Conservation (phyloP, 2,329 filamentous ascomycete genomes). For the Cadophora sp. region DNA sequence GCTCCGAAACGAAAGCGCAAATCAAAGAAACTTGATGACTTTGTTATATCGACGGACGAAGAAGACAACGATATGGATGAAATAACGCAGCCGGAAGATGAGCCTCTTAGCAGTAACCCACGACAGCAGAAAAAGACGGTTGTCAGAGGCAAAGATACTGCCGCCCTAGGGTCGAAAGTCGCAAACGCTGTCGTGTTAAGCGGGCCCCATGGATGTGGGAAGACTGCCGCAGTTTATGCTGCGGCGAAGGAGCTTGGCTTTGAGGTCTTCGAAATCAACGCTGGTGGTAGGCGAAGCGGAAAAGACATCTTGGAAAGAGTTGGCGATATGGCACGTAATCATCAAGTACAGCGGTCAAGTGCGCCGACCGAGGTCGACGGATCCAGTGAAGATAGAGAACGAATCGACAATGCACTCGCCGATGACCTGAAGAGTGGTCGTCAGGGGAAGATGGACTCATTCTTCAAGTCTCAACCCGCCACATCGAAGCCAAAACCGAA, state of each 20-base stretch:
- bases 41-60: slow-evolving; percentile 80
- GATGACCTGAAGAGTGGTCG: slow-evolving; percentile 70
- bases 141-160: slow-evolving; percentile 45
- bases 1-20: slow-evolving; percentile 69
- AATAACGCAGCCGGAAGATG: slow-evolving; percentile 65
- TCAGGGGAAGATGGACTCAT: slow-evolving; percentile 80
- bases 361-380: slow-evolving; percentile 43
- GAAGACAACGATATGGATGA: slow-evolving; percentile 75
- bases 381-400: slow-evolving; percentile 45
- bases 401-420: slow-evolving; percentile 52
- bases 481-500: slow-evolving; percentile 34
- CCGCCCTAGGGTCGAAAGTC: slow-evolving; percentile 49
- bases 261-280: slow-evolving; percentile 93
- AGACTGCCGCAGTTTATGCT: slow-evolving; percentile 91
- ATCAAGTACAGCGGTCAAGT: slow-evolving; percentile 73
- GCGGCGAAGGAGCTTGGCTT: slow-evolving; percentile 91
- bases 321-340: slow-evolving; percentile 96
- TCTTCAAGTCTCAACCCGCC: slow-evolving; percentile 69
- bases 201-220: slow-evolving; percentile 88
- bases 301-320: slow-evolving; percentile 91
- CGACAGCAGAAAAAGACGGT: slow-evolving; percentile 59
- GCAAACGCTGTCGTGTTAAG: slow-evolving; percentile 86
- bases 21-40: slow-evolving; percentile 75
- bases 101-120: slow-evolving; percentile 46
- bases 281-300: slow-evolving; percentile 81